Evolutionary conservation across 305 asterid genomes (phyloP), one percentile per base, ranked within the genome.

Genomic region (Petunia hybrid): DNA sequence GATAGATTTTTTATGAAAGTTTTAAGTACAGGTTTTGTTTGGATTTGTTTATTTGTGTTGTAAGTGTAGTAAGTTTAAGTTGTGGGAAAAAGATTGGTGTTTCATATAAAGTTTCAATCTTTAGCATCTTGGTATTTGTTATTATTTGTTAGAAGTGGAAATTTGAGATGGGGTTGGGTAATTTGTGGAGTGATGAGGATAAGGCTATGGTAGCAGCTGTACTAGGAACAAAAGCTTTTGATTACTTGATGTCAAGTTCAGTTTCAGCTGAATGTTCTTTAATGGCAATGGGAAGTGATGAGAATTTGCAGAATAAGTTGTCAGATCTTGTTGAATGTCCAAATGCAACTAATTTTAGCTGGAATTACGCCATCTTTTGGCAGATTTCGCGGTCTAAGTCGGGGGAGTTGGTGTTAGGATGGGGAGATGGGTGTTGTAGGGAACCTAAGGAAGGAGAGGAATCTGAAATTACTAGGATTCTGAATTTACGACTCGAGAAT

Each of bases 381-480:
- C 99, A 95, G 88, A 91, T 94, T 71, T 95, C 98, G 5, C 85
- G 89, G 91, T 91, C 98, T n/a, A 92, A 93, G 80, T 87, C 90
- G 0, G 98, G 97, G 5, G 97, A 92, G 61, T 84, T 92, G 85
- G 95, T 95, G 35, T 82, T 95, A 51, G 99, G 97, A 53, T 95
- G 99, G 99, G 99, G 99, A 13, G 99, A 95, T 77, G 99, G 99
- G 8, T 94, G 98, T 78, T 95, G 99, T 80, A 88, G 99, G 62
- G 99, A 95, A 87, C 95, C 98, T n/a, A 85, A 82, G 38, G 94
- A 85, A 3, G 90, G 90, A 0, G 99, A 95, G 86, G 97, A 88
- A 81, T 85, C 92, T 2, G 92, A 88, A 77, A 84, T 83, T 6
- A 86, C 89, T 63, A 89, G 88, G 71, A 85, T 87, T 76, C 87